phyloP scores from a whole-genome alignment of 371 early-diverging fungal genomes.

The Lichtheimia ornata region DNA sequence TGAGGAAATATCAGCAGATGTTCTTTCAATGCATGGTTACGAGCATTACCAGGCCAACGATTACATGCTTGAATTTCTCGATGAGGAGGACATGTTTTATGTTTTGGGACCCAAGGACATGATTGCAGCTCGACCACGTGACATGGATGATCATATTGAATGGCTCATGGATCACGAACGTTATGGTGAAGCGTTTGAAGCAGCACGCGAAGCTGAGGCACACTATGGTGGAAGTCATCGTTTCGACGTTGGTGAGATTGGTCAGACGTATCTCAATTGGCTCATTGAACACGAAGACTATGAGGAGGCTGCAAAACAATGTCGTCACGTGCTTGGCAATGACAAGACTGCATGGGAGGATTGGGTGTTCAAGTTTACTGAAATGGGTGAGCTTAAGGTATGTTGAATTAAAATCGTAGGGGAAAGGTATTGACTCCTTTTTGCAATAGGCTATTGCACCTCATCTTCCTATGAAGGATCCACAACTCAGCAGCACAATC shows the following conservation, averaged over 20 bases:
- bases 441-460: conserved; percentile 62
- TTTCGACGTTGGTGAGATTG: conserved; percentile 74
- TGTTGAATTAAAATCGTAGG: neutral
- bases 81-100: conserved; percentile 74
- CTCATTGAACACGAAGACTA: conserved; percentile 71
- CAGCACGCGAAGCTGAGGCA: conserved; percentile 50
- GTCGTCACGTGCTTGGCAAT: conserved; percentile 69
- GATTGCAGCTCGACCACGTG: conserved; percentile 84
- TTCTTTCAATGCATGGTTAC: conserved; percentile 78
- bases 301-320: conserved; percentile 74
- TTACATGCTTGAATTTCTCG: conserved; percentile 72
- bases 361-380: conserved; percentile 87
- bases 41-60: conserved; percentile 90
- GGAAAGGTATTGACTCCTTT: neutral
- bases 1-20: conserved; percentile 86
- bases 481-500: conserved; percentile 74
- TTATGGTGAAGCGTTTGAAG: conserved; percentile 80
- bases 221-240: conserved; percentile 47
- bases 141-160: conserved; percentile 88
- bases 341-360: conserved; percentile 84
- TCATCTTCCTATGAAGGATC: conserved; percentile 77
- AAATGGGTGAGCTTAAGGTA: conserved; percentile 69
- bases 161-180: conserved; percentile 82
- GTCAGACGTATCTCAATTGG: conserved; percentile 78
- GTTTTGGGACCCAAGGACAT: conserved; percentile 92